Evolutionary conservation across 1,284 basidiomycete genomes (phyloP).

Genomic region (Sphaerobolus stellatus): DNA sequence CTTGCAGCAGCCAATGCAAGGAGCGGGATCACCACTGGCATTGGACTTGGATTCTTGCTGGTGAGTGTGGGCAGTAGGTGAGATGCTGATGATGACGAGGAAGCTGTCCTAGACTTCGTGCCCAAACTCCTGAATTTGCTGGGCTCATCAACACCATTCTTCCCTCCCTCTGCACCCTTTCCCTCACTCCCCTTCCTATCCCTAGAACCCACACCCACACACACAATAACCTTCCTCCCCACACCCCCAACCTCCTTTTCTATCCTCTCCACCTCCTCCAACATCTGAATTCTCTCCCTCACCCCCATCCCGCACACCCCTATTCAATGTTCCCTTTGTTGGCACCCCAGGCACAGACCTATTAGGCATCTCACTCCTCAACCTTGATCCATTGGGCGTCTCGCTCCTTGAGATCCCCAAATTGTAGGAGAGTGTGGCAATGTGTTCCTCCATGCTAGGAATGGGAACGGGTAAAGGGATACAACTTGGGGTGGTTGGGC

Average conservation of each 20-base stretch:
- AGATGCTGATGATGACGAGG: too few relatives aligned
- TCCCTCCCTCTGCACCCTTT: neutral
- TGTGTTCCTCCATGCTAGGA: too few relatives aligned
- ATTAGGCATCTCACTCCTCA: neutral
- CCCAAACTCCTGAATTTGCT: too few relatives aligned
- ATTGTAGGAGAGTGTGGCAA: too few relatives aligned
- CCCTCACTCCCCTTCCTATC: too few relatives aligned
- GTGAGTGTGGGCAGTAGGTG: neutral
- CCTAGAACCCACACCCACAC: neutral
- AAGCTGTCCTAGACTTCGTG: too few relatives aligned
- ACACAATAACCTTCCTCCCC: neutral
- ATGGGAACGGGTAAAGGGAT: conserved; percentile 15
- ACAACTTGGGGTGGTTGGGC: conserved; percentile 12
- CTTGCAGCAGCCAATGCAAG: neutral
- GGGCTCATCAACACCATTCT: neutral
- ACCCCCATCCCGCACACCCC: too few relatives aligned
- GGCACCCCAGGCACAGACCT: neutral
- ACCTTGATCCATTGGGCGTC: neutral
- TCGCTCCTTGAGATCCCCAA: neutral
- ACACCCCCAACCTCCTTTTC: neutral
- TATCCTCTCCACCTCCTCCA: neutral
- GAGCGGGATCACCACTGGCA: neutral
- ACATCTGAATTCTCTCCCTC: neutral
- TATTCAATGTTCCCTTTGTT: neutral
- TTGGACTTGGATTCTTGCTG: too few relatives aligned